Evolutionary conservation across 2,329 filamentous ascomycete species (phyloP), one percentile per base, ranked within the genome.

Genomic region (Penicillium sp.): DNA sequence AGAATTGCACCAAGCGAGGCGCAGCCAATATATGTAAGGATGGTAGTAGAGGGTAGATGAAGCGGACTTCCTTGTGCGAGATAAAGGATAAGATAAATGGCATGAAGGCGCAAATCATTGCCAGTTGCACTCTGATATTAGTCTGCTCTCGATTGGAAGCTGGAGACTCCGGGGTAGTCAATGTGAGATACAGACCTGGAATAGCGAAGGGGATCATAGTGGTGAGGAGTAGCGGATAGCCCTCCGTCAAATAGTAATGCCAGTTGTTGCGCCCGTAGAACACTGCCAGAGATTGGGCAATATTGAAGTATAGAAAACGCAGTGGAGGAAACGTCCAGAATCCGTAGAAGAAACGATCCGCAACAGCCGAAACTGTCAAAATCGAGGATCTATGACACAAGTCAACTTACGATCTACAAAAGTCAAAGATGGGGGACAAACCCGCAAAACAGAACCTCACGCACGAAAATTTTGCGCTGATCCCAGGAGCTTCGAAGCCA

Each of bases 41-140:
- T 1, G 95, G 93, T 1, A 98, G 83, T 19, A 99, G 83, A 1
- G 95, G 93, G 68, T 96, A 96, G 64, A 98, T 90, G 79, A 99
- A 99, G 68, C 95, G 91, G 66, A 96, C 90, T 80, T 99, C 95
- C 74, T 99, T 99, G 78, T 99, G 95, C 1, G 91, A 87, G 63
- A 98, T 90, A 47, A 90, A 70, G 1, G 91, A 96, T 33, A 98
- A 82, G 2, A 80, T 73, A 1, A 77, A 71, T 10, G 90, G 76
- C 56, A 88, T 89, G 29, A 85, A 74, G 53, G 87, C 61, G 43
- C 88, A 80, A 8, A 85, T 79, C 29, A 81, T 79, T 10, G 86
- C 80, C 9, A 93, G 76, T 35, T 82, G 81, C 53, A 80, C 81
- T 51, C 80, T 77, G 13, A 83, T 77, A 54, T 78, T 58, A 24